Conservation (phyloP, 2,329 filamentous ascomycete genomes). For the Apiospora phragmitis region DNA sequence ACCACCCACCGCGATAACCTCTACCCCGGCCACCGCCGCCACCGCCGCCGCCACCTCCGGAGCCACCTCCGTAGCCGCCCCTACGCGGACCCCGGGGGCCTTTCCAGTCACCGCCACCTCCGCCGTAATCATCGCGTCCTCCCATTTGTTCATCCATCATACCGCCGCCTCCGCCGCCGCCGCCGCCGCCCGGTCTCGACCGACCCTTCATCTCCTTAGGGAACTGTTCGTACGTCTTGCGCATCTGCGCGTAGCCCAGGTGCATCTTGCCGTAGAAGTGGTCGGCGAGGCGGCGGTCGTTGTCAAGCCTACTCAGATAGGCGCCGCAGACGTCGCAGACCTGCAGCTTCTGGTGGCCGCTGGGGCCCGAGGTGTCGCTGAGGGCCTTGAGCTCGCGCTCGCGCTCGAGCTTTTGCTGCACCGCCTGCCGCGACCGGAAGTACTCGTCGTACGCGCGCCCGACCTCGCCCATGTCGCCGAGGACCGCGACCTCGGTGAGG, state of each 20-base stretch:
- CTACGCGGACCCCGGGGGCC: slow-evolving; percentile 53
- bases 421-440: slow-evolving; percentile 79
- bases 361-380: slow-evolving; percentile 88
- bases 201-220: slow-evolving; percentile 82
- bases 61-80: slow-evolving; percentile 55
- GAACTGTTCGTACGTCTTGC: slow-evolving; percentile 86
- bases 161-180: slow-evolving; percentile 32
- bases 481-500: slow-evolving; percentile 80
- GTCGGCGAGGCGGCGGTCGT: slow-evolving; percentile 89
- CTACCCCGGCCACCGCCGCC: slow-evolving; percentile 40
- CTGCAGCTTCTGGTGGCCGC: slow-evolving; percentile 95
- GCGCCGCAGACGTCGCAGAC: slow-evolving; percentile 98
- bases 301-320: slow-evolving; percentile 88
- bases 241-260: slow-evolving; percentile 95
- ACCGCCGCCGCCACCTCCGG: slow-evolving; percentile 53
- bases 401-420: slow-evolving; percentile 77
- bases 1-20: slow-evolving; percentile 50
- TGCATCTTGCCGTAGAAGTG: slow-evolving; percentile 99
- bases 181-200: slow-evolving; percentile 54
- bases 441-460: slow-evolving; percentile 83
- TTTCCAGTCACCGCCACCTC: slow-evolving; percentile 42
- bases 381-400: slow-evolving; percentile 89
- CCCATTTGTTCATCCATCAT: slow-evolving; percentile 47
- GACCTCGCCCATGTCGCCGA: slow-evolving; percentile 80
- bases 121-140: slow-evolving; percentile 48